Base-by-base conservation (phyloP, 2,329 filamentous ascomycete genomes). In the Colletotrichum aenigma region DNA sequence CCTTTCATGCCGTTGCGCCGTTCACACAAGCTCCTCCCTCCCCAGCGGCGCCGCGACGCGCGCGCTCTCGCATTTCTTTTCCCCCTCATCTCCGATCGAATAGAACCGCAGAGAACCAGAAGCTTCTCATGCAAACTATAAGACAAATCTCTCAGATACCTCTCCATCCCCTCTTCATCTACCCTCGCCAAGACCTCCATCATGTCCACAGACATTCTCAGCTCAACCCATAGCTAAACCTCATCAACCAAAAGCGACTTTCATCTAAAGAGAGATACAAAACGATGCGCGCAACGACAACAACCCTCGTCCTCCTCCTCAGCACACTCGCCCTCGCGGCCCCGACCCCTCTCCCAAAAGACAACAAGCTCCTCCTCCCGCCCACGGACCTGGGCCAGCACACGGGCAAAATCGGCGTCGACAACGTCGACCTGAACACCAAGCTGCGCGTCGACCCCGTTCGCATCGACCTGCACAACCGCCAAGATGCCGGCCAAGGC, bases 371-470 rank as follows among this genome's bases (percentile, higher is more conserved):
- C 34, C 36, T 56, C 36, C 26, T 15, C 32, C 24, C 13, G 13
- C 36, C 58, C 18, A 18, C 56, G 4, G 68, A 73, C 56, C 64
- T 73, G 2, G 58, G 58, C 43, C 3, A 9, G 13, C 10, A 65
- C 9, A 75, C 62, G 55, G 73, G 73, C 43, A 58, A 16, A 12
- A 76, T 76, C 58, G 64, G 74, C 43, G 70, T 76, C n/a, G 74
- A 76, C 48, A 64, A 32, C 6, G 73, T 75, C 24, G 73, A 75
- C 70, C 56, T 64, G 38, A 68, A 13, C 64, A 48, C 38, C 38
- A 15, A 16, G 26, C 73, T 75, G 7, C 73, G 73, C 43, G 73
- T 75, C 24, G 73, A 75, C 32, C 73, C 73, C 12, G 73, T 75
- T 16, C 26, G 18, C 12, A 30, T 70, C 56, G 56, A 52, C 18